phyloP scores from a whole-genome alignment of 1,284 basidiomycete species.

The Athelia psychrophila region DNA sequence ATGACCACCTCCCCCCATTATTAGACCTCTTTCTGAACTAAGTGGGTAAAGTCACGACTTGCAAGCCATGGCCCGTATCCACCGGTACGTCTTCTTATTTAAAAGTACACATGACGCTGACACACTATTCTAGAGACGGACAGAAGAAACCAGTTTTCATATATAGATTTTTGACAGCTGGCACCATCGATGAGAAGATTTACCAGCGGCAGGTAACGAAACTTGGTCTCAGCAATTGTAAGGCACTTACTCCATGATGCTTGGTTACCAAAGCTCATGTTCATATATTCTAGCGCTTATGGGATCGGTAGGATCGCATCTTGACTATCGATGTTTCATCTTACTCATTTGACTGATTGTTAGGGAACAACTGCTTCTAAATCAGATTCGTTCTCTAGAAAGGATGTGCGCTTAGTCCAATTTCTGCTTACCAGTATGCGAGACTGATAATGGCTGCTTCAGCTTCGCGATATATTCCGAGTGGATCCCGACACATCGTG shows the following conservation, averaged over 20 bases:
- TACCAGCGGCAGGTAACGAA: conserved; percentile 96
- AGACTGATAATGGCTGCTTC: conserved; percentile 1
- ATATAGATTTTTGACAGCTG: conserved; percentile 86
- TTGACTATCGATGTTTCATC: background rate
- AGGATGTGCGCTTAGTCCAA: conserved; percentile 59
- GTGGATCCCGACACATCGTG: conserved; percentile 80
- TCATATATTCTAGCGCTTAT: conserved; percentile 50
- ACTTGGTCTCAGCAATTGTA: conserved; percentile 84
- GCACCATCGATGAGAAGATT: conserved; percentile 84
- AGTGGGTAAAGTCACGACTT: conserved; percentile 68
- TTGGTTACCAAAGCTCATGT: conserved; percentile 6
- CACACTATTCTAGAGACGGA: conserved; percentile 67
- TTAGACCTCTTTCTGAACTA: background rate
- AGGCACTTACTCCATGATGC: conserved; percentile 26
- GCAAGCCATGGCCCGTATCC: conserved; percentile 97
- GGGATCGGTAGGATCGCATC: conserved; percentile 45
- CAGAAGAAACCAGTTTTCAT: conserved; percentile 93
- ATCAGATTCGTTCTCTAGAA: conserved; percentile 84
- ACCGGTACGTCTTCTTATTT: conserved; percentile 54
- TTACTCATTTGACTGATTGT: conserved; percentile 12
- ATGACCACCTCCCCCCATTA: conserved; percentile 8
- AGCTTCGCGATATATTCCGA: conserved; percentile 91
- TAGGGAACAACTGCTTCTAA: conserved; percentile 58
- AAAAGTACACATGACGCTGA: conserved; percentile 4
- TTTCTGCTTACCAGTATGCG: too few species aligned